These are phyloP conservation scores for Epichloe glyceriae DNA, from an alignment of 2,329 filamentous ascomycete genomes.

Conservation along the genomic window DNA sequence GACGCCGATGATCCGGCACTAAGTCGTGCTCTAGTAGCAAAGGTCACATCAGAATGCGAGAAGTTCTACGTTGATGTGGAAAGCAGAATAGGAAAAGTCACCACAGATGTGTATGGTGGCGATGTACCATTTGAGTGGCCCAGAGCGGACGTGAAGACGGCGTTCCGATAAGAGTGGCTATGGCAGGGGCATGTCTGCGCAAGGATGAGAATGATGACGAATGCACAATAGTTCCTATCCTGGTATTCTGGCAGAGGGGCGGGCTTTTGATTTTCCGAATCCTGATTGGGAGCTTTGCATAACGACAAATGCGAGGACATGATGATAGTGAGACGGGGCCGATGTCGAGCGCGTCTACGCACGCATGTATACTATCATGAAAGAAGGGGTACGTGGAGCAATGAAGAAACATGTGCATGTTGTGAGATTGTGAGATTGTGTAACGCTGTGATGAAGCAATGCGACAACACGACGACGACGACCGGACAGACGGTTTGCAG, in stretches of 20 bases:
- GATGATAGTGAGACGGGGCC: not conserved
- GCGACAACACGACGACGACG: not conserved
- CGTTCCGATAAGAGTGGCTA: constrained; percentile 28
- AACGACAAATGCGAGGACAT: not conserved
- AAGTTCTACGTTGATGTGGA: constrained; percentile 50
- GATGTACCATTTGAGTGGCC: constrained; percentile 55
- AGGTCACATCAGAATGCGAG: constrained; percentile 49
- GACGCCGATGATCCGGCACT: constrained; percentile 66
- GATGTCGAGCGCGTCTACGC: constrained; percentile 1
- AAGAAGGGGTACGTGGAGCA: not conserved
- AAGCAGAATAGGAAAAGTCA: constrained; percentile 44
- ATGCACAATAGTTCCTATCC: not conserved
- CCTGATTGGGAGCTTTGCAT: constrained; percentile 1
- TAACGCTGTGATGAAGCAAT: not conserved
- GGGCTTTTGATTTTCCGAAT: not conserved
- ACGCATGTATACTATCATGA: constrained; percentile 4
- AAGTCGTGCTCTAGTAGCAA: constrained; percentile 43
- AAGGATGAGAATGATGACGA: not conserved
- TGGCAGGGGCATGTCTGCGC: not conserved
- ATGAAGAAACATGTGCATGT: not conserved
- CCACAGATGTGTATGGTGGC: constrained; percentile 50
- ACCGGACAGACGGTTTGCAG: not conserved
- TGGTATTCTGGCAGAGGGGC: not conserved
- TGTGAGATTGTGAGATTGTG: not conserved
- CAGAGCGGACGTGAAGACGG: constrained; percentile 46